Evolutionary conservation across 179 eudicot species (phyloP), one percentile per base, ranked within the genome.

Genomic region (Silene coronaria): DNA sequence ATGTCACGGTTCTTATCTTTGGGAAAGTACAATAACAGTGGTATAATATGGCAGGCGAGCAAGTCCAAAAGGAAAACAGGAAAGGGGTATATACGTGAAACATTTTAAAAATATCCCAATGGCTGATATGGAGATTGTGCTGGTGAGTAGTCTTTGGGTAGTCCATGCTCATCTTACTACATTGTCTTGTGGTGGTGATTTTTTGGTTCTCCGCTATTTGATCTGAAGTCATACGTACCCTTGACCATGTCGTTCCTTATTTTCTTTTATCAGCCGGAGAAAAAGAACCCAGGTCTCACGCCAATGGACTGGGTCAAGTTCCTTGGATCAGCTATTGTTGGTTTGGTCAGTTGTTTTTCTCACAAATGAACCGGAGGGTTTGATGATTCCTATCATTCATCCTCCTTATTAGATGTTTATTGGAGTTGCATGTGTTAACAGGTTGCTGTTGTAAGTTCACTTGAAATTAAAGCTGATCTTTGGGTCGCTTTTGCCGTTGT

Each of bases 51-150:
- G 55, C 86, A 95, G 99, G 88, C 75, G 89, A 79, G 97, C 96
- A 59, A 77, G 89, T 76, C 76, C 86, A 23, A 75, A 78, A 75
- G 75, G 73, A 59, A 90, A 92, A 82, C 26, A 77, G 24, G 97
- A 94, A 38, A 85, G 97, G 68, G 99, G 99, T 60, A 86, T 95
- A 24, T 86, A 80, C 79, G 93, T 95, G 81, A 95, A 93, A 79
- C 99, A 95, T 86, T 95, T 95, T 82, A 95, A 83, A 86, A 85
- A 91, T 86, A 95, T 95, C 61, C 99, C 99, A 28, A 95, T 95
- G 99, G 99, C 99, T 71, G 99, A 95, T 81, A 80, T 95, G 97
- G 99, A 95, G 84, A 84, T 95, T 64, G 97, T 93, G 77, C 90
- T 95, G 74, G 99, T 93, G 82, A 80, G 96, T 81, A 5, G 53